phyloP scores from a whole-genome alignment of 2,329 filamentous ascomycete species.

The Pseudogymnoascus sp. region DNA sequence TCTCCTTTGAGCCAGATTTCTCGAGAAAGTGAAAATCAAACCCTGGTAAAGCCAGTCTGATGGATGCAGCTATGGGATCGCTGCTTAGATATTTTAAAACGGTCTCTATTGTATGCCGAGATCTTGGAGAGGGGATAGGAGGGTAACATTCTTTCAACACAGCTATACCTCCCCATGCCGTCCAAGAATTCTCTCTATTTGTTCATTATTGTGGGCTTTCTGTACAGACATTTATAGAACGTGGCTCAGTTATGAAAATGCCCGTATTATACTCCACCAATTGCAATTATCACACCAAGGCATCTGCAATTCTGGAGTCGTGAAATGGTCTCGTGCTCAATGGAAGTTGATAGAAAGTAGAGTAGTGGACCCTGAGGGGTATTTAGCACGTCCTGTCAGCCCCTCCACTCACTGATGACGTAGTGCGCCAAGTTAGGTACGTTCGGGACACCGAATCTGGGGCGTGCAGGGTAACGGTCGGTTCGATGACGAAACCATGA shows the following conservation, averaged over 20 bases:
- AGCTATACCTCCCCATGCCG: background rate
- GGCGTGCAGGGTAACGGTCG: background rate
- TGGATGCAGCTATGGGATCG: background rate
- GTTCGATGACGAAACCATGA: constrained; percentile 7
- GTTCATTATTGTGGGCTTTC: constrained; percentile 4
- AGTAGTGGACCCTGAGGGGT: constrained; percentile 4
- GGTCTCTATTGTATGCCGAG: background rate
- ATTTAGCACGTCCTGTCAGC: background rate
- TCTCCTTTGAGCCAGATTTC: background rate
- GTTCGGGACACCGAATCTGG: background rate
- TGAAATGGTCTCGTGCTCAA: background rate
- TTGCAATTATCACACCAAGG: background rate
- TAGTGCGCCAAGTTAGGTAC: constrained; percentile 7
- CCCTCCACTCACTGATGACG: background rate
- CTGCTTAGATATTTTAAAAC: background rate
- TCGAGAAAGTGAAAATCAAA: background rate
- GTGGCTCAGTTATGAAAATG: background rate
- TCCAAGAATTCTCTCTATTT: background rate
- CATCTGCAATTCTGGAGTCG: background rate
- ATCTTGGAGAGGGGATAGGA: background rate
- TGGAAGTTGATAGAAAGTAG: constrained; percentile 1
- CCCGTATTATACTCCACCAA: constrained; percentile 4
- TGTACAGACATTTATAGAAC: constrained; percentile 4
- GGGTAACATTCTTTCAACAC: background rate
- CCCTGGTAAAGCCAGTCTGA: background rate